Evolutionary conservation across 345 rosid genomes (phyloP).

Genomic region (Gossypium raimondii): DNA sequence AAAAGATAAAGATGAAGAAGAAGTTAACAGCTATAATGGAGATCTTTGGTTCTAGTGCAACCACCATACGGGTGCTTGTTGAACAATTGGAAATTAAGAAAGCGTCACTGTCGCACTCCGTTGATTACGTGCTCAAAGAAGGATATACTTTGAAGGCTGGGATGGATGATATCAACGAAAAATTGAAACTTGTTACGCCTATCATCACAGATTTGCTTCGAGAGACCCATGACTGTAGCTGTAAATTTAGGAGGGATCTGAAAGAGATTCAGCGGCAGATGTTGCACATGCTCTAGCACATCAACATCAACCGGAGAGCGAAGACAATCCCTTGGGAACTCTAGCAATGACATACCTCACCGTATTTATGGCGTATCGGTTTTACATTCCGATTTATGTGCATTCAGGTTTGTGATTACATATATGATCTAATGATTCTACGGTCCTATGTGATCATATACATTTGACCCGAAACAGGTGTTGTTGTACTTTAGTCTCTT

Average conservation of each 20-base stretch:
- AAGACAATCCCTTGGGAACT: constrained; percentile 27
- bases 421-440: too few relatives aligned
- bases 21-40: constrained; percentile 41
- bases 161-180: constrained; percentile 75
- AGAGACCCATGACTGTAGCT: constrained; percentile 58
- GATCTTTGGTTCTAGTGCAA: constrained; percentile 37
- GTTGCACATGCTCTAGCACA: constrained; percentile 33
- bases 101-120: constrained; percentile 40
- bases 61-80: constrained; percentile 53
- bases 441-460: too few relatives aligned
- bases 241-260: constrained; percentile 45
- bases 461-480: neutral
- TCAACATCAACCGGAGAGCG: constrained; percentile 17
- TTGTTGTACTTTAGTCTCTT: neutral
- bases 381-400: too few relatives aligned
- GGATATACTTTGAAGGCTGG: constrained; percentile 54
- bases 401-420: too few relatives aligned
- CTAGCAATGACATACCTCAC: neutral
- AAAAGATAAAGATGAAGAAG: constrained; percentile 46
- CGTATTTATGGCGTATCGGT: neutral
- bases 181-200: constrained; percentile 45
- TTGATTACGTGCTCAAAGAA: constrained; percentile 45
- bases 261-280: constrained; percentile 70
- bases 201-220: constrained; percentile 49
- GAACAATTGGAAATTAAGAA: constrained; percentile 50